Evolutionary conservation across 768 basidiomycete species (phyloP).

Genomic region (Mycena alexandri): DNA sequence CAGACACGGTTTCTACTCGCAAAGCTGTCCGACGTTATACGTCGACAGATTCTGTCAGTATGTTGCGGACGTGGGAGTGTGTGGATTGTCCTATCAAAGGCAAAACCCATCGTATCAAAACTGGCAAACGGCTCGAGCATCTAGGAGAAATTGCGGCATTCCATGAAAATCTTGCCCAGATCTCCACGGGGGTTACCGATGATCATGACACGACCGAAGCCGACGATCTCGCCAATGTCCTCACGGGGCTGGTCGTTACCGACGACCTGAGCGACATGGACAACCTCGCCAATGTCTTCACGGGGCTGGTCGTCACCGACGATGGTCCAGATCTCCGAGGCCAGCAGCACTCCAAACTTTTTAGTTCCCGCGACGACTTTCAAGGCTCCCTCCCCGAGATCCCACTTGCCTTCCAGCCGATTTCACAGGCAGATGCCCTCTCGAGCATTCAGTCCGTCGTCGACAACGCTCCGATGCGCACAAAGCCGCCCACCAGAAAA

Average conservation of each 20-base stretch:
- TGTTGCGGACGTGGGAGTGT: slow-evolving; percentile 21
- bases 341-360: slow-evolving; percentile 33
- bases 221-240: not conserved
- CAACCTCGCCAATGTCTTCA: slow-evolving; percentile 20
- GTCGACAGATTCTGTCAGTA: slow-evolving; percentile 2
- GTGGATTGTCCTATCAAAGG: slow-evolving; percentile 27
- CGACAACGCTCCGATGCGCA: slow-evolving; percentile 4
- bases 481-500: slow-evolving; percentile 24
- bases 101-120: not conserved
- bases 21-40: slow-evolving; percentile 14
- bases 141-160: too few relatives aligned
- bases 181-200: not conserved
- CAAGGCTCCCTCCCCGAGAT: slow-evolving; percentile 21
- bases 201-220: not conserved
- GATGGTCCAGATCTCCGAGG: slow-evolving; percentile 25
- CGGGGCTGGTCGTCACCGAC: slow-evolving; percentile 20
- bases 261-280: not conserved
- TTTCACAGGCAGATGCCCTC: slow-evolving; percentile 18
- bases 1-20: too few relatives aligned
- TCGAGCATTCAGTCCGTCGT: slow-evolving; percentile 19
- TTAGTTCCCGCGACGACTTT: slow-evolving; percentile 29
- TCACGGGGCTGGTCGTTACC: not conserved
- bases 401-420: slow-evolving; percentile 1
- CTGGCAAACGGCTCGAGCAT: too few relatives aligned
- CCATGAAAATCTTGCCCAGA: too few relatives aligned